Evolutionary conservation across 2,329 filamentous ascomycete genomes (phyloP).

Genomic region (Aspergillus tamarii): DNA sequence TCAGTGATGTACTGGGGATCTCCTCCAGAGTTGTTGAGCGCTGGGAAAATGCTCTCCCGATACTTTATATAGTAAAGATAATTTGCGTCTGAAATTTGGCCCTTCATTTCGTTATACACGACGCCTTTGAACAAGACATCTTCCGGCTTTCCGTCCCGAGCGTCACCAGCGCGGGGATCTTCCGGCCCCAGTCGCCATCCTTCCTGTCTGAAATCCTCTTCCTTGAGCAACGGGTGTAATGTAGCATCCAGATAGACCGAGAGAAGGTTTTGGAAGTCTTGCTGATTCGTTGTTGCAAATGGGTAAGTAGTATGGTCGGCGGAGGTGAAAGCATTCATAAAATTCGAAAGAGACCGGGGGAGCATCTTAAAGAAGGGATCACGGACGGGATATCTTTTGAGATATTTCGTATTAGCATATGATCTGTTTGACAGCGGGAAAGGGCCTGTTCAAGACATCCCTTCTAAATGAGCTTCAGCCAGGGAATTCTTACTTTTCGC

Average conservation of each 20-base stretch:
- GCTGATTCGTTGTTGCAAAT: slow-evolving; percentile 92
- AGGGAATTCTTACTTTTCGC: slow-evolving; percentile 70
- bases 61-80: slow-evolving; percentile 96
- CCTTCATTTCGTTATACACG: slow-evolving; percentile 95
- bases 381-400: slow-evolving; percentile 82
- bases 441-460: not conserved
- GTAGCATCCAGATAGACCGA: slow-evolving; percentile 97
- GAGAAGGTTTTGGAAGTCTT: slow-evolving; percentile 95
- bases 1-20: slow-evolving; percentile 97
- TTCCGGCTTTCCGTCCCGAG: slow-evolving; percentile 46
- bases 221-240: slow-evolving; percentile 82
- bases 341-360: slow-evolving; percentile 95
- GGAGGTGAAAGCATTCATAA: slow-evolving; percentile 98
- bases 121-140: slow-evolving; percentile 45
- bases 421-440: not conserved
- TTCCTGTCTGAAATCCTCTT: slow-evolving; percentile 92
- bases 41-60: slow-evolving; percentile 90
- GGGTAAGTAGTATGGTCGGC: slow-evolving; percentile 97
- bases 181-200: slow-evolving; percentile 96
- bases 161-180: slow-evolving; percentile 68
- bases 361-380: slow-evolving; percentile 99
- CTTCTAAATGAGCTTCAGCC: not conserved
- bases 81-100: slow-evolving; percentile 95
- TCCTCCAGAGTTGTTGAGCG: slow-evolving; percentile 94
- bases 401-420: slow-evolving; percentile 14